A percentile compares a stretch with the other conserved stretches of the same genome.
Conservation (phyloP, 2,329 filamentous ascomycete genomes). For the Zymoseptoria crescenta region DNA sequence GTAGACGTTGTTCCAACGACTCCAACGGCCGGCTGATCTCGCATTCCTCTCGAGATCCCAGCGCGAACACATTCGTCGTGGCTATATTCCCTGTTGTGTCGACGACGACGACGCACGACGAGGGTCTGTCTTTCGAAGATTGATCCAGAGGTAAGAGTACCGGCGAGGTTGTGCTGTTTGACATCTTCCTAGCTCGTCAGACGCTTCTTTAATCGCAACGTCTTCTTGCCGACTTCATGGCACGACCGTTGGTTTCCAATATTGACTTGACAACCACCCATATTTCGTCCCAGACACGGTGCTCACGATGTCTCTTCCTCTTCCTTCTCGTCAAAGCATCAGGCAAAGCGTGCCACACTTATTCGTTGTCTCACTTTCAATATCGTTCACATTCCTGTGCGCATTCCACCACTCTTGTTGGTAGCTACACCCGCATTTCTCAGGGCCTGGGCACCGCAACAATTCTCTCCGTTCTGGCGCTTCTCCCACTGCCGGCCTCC, state of each 20-base stretch:
- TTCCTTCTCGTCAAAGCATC: neutral
- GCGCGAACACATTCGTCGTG: neutral
- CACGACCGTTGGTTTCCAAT: slow-evolving; percentile 3
- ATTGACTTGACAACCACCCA: slow-evolving; percentile 2
- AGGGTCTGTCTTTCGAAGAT: neutral
- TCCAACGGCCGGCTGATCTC: neutral
- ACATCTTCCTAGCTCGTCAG: neutral
- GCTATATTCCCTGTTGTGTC: neutral
- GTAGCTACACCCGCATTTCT: neutral
- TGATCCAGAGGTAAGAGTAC: neutral
- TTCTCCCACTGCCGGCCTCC: neutral
- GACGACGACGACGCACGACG: neutral
- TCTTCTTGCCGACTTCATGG: slow-evolving; percentile 1
- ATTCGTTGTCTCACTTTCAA: neutral
- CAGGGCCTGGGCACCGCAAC: neutral
- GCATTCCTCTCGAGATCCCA: neutral
- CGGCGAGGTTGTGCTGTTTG: neutral
- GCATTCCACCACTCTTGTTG: neutral
- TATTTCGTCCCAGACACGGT: neutral
- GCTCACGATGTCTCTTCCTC: neutral
- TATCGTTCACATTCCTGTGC: neutral
- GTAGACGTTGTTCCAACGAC: neutral
- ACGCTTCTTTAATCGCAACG: slow-evolving; percentile 4
- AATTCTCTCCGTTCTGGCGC: neutral
- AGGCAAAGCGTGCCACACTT: neutral